Evolutionary conservation across 768 basidiomycete genomes (phyloP).

Genomic region (Atractiella rhizophila): DNA sequence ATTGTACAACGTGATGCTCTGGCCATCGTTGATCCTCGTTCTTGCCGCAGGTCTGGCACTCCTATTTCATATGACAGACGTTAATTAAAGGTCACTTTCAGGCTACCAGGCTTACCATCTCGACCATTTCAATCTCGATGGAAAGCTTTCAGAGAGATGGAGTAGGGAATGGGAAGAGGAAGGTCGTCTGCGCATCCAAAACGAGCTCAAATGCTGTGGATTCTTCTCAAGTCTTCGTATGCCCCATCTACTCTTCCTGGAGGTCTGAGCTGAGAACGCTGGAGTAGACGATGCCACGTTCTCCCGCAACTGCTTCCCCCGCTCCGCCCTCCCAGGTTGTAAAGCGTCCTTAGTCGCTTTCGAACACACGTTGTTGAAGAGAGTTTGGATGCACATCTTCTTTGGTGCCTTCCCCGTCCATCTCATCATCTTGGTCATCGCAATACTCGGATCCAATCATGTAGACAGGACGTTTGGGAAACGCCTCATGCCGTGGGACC

Average conservation of each 20-base stretch:
- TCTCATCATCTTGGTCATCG: too few species aligned
- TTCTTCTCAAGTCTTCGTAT: slow-evolving; percentile 33
- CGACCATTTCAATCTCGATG: slow-evolving; percentile 34
- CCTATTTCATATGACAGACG: too few species aligned
- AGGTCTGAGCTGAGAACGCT: not conserved
- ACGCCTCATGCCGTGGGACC: too few species aligned
- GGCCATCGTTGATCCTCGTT: slow-evolving; percentile 36
- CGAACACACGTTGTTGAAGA: slow-evolving; percentile 29
- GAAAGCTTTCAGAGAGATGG: slow-evolving; percentile 45
- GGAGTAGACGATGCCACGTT: slow-evolving; percentile 31
- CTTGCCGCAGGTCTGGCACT: too few species aligned
- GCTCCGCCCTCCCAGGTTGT: slow-evolving; percentile 41
- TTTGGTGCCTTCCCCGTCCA: too few species aligned
- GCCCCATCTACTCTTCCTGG: slow-evolving; percentile 5
- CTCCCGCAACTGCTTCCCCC: slow-evolving; percentile 34
- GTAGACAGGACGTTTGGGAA: too few species aligned
- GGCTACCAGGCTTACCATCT: slow-evolving; percentile 44
- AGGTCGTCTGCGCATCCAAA: slow-evolving; percentile 35
- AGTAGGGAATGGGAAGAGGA: slow-evolving; percentile 34
- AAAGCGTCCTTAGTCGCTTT: slow-evolving; percentile 34
- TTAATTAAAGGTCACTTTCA: too few species aligned
- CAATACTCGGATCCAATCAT: too few species aligned
- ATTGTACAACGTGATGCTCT: slow-evolving; percentile 40
- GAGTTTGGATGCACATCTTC: too few species aligned
- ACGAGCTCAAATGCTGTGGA: slow-evolving; percentile 35